Conservation (phyloP, 495 filamentous ascomycete genomes). For the Apodospora peruviana region DNA sequence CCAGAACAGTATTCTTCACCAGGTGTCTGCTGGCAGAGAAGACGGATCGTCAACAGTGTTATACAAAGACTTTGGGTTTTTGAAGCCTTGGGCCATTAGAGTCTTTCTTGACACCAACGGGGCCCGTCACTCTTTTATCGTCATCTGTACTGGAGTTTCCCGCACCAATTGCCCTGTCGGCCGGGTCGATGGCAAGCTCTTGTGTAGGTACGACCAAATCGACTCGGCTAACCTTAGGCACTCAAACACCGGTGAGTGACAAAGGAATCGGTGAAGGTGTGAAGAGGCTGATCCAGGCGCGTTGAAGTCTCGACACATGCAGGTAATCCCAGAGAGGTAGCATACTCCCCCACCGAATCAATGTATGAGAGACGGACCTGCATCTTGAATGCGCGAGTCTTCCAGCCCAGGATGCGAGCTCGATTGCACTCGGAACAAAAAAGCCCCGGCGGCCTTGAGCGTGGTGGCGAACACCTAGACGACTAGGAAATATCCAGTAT, state of each 20-base stretch:
- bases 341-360: not conserved
- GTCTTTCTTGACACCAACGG: not conserved
- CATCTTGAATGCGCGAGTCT: slow-evolving; percentile 3
- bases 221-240: slow-evolving; percentile 1
- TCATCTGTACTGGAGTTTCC: not conserved
- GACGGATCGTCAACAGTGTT: too few relatives aligned
- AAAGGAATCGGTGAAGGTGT: slow-evolving; percentile 18
- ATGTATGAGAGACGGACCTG: slow-evolving; percentile 7
- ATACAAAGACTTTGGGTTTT: not conserved
- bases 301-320: slow-evolving; percentile 4
- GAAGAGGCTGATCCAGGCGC: not conserved
- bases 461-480: slow-evolving; percentile 11
- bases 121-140: not conserved
- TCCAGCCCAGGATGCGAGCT: not conserved
- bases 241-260: slow-evolving; percentile 13
- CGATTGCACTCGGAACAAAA: slow-evolving; percentile 3
- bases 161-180: not conserved
- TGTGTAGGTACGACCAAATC: slow-evolving; percentile 4
- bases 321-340: slow-evolving; percentile 8
- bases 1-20: too few relatives aligned
- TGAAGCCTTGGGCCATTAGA: not conserved
- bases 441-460: not conserved
- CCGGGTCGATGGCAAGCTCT: not conserved
- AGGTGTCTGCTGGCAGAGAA: too few relatives aligned
- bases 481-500: too few relatives aligned